These are phyloP conservation scores for Candida labiduridarum DNA, from an alignment of 1,139 yeast species.

Conservation along the genomic window DNA sequence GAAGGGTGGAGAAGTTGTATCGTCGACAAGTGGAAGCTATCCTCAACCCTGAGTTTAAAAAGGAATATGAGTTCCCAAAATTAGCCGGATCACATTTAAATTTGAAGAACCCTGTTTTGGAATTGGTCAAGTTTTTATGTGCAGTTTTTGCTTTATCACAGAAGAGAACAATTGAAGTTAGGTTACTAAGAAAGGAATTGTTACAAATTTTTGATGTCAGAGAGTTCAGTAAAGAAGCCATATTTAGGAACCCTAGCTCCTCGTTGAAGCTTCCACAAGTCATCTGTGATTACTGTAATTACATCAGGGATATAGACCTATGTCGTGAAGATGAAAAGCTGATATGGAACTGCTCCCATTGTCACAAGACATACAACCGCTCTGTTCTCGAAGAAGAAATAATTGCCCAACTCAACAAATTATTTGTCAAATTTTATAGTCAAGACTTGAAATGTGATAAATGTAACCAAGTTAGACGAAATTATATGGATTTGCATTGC, in stretches of 20 bases:
- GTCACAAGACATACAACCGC: constrained; percentile 65
- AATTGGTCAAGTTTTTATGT: constrained; percentile 73
- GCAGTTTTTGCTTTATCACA: constrained; percentile 72
- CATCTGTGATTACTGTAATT: constrained; percentile 79
- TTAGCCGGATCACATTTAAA: constrained; percentile 69
- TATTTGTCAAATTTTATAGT: constrained; percentile 60
- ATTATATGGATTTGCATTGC: constrained; percentile 76
- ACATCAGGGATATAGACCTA: constrained; percentile 74
- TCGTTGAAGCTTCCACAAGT: constrained; percentile 67
- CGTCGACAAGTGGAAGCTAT: constrained; percentile 74
- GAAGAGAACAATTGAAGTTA: constrained; percentile 67
- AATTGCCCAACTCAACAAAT: constrained; percentile 61
- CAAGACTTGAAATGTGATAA: constrained; percentile 85
- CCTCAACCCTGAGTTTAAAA: constrained; percentile 62
- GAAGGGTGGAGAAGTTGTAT: constrained; percentile 65
- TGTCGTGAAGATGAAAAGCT: constrained; percentile 62
- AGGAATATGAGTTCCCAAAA: constrained; percentile 70
- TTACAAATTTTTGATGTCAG: constrained; percentile 73
- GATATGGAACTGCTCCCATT: constrained; percentile 71
- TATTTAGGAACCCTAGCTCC: constrained; percentile 76
- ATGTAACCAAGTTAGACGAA: constrained; percentile 69
- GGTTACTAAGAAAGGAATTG: constrained; percentile 75
- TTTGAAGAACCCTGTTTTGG: constrained; percentile 74
- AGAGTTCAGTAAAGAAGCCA: constrained; percentile 80
- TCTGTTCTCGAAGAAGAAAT: constrained; percentile 78